Evolutionary conservation across 495 filamentous ascomycete genomes (phyloP).

Genomic region (Penicillium cataractarum): DNA sequence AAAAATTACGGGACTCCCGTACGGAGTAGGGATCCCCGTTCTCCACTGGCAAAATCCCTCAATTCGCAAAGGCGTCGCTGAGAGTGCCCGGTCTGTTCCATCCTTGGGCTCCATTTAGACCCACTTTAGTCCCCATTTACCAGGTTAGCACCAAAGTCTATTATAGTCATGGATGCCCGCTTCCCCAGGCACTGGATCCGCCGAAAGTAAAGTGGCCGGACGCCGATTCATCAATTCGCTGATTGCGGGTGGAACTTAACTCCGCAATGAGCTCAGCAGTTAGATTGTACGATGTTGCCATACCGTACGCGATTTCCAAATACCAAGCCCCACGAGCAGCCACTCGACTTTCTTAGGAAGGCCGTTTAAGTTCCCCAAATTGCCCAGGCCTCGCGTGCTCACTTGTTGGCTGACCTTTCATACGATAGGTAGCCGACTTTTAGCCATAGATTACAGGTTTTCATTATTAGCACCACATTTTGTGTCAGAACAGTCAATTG

Average conservation of each 20-base stretch:
- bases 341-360: conserved; percentile 8
- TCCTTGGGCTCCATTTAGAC: not conserved
- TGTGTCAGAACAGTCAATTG: not conserved
- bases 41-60: conserved; percentile 29
- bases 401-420: not conserved
- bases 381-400: not conserved
- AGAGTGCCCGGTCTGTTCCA: conserved; percentile 4
- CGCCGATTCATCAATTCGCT: conserved; percentile 4
- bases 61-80: conserved; percentile 16
- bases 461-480: not conserved
- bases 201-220: conserved; percentile 16
- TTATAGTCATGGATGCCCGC: conserved; percentile 7
- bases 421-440: not conserved
- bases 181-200: not conserved
- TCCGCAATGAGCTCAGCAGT: not conserved
- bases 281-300: not conserved
- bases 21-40: conserved; percentile 26
- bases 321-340: not conserved
- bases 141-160: conserved; percentile 20
- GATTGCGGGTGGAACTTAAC: not conserved
- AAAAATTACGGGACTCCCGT: conserved; percentile 11
- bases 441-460: not conserved
- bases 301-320: not conserved
- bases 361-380: not conserved
- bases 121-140: conserved; percentile 1